Conservation (phyloP, 169 alveolate genomes). For the Plasmodium knowlesi region DNA sequence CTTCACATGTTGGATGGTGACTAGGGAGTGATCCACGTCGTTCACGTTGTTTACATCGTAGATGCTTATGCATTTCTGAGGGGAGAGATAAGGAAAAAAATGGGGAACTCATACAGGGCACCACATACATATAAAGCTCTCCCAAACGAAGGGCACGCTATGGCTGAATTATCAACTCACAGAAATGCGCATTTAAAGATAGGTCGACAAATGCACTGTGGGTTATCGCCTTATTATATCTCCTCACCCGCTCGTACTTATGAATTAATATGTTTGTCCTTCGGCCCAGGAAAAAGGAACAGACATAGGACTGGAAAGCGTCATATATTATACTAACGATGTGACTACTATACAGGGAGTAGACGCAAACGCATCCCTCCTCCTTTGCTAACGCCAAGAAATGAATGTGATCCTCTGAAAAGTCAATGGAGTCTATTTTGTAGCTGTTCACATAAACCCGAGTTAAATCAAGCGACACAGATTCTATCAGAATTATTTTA, state of each 20-base stretch:
- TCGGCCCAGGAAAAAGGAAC: conserved; percentile 13
- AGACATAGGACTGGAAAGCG: conserved; percentile 4
- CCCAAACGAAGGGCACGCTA: neutral
- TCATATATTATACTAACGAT: conserved; percentile 10
- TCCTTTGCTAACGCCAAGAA: conserved; percentile 16
- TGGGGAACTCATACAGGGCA: neutral
- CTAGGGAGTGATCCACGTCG: conserved; percentile 2
- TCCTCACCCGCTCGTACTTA: conserved; percentile 37
- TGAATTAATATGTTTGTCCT: conserved; percentile 3
- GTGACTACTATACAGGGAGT: conserved; percentile 14
- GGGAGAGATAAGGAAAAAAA: neutral
- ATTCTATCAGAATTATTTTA: conserved; percentile 20
- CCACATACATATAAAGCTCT: neutral
- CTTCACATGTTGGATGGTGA: conserved; percentile 32
- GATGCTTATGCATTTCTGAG: conserved; percentile 24
- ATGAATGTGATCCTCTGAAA: conserved; percentile 36
- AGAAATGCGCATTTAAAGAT: neutral
- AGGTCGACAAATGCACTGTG: neutral
- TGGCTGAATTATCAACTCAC: neutral
- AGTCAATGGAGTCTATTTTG: conserved; percentile 16
- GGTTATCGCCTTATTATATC: neutral
- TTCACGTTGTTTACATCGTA: conserved; percentile 15
- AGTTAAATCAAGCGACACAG: neutral
- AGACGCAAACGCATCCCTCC: conserved; percentile 29
- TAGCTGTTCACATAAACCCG: conserved; percentile 31